phyloP scores from a whole-genome alignment of 108 stramenopile genomes.

The Skeletonema costatum region DNA sequence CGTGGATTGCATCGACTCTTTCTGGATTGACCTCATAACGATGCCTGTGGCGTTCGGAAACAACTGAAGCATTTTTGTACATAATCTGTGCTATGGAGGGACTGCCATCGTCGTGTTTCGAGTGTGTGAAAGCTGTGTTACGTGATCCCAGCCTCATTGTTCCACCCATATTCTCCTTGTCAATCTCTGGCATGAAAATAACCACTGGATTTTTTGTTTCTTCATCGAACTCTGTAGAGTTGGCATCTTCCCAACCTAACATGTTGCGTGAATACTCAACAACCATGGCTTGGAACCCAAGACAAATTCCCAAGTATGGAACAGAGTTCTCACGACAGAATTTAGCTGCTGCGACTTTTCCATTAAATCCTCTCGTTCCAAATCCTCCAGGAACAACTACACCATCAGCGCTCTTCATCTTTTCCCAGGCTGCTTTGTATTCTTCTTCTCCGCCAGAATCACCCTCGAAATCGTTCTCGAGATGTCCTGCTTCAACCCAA shows the following conservation, averaged over 20 bases:
- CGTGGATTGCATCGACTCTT: conserved; percentile 81
- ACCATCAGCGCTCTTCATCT: conserved; percentile 60
- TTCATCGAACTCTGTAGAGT: conserved; percentile 95
- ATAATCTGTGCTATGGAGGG: conserved; percentile 62
- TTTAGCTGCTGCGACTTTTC: conserved; percentile 92
- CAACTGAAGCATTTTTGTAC: conserved; percentile 71
- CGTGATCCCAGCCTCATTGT: conserved; percentile 98
- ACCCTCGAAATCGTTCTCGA: conserved; percentile 69
- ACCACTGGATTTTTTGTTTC: conserved; percentile 83
- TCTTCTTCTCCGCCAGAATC: conserved; percentile 46
- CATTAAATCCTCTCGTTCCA: conserved; percentile 83
- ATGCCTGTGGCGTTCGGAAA: conserved; percentile 97
- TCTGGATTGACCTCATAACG: conserved; percentile 99
- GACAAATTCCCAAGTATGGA: conserved; percentile 95
- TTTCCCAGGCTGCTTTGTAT: conserved; percentile 69
- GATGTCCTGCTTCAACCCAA: conserved; percentile 95
- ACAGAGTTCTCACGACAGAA: conserved; percentile 84
- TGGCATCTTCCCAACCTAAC: conserved; percentile 81
- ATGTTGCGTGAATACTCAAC: conserved; percentile 97
- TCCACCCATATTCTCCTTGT: conserved; percentile 96
- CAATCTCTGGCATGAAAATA: conserved; percentile 99
- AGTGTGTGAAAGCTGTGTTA: conserved; percentile 82
- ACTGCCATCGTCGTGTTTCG: conserved; percentile 51
- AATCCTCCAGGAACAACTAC: conserved; percentile 92
- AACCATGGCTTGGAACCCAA: conserved; percentile 98